Evolutionary conservation across 2,329 filamentous ascomycete species (phyloP), one percentile per base, ranked within the genome.

Genomic region (Neofusicoccum ribis): DNA sequence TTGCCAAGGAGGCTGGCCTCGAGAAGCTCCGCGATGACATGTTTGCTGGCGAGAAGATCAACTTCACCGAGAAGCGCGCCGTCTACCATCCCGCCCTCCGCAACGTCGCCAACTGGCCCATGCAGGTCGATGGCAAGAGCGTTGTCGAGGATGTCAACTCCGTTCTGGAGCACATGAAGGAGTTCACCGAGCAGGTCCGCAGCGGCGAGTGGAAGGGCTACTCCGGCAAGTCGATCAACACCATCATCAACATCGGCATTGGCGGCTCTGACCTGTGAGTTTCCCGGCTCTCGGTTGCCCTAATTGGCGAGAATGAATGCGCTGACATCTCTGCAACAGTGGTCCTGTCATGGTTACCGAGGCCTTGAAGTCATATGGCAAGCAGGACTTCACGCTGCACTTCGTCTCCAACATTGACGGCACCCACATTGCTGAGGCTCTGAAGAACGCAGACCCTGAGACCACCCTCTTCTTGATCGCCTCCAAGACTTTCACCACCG

Each of bases 351-450:
- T 99, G 95, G 95, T 99, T 72, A 95, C 93, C 46, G 95, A 99
- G 82, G 93, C 95, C 51, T 88, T 99, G 73, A 98, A 97, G 86
- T 86, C 93, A 76, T 99, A 99, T 79, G 91, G 92, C 56, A 89
- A 92, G 77, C 87, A 89, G 67, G 89, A 90, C 80, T 87, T 93
- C 83, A 97, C 89, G 69, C 87, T 98, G 51, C 94, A 98, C 86
- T 99, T 99, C 74, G 95, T 99, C 72, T 98, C 94, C 83, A 99
- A 99, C 86, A 98, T 99, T 77, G 95, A 99, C 78, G 95, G 95
- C 71, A 99, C 95, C 64, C 95, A 99, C 84, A 92, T 98, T 78
- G 91, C 93, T 54, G 95, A 99, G 83, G 93, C 95, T 59, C 87
- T 98, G 67, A 89, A 88, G 76, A 82, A 89, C 73, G 96, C 94